Evolutionary conservation across 2,329 filamentous ascomycete genomes (phyloP).

Genomic region (Sordariomycetes sp.): DNA sequence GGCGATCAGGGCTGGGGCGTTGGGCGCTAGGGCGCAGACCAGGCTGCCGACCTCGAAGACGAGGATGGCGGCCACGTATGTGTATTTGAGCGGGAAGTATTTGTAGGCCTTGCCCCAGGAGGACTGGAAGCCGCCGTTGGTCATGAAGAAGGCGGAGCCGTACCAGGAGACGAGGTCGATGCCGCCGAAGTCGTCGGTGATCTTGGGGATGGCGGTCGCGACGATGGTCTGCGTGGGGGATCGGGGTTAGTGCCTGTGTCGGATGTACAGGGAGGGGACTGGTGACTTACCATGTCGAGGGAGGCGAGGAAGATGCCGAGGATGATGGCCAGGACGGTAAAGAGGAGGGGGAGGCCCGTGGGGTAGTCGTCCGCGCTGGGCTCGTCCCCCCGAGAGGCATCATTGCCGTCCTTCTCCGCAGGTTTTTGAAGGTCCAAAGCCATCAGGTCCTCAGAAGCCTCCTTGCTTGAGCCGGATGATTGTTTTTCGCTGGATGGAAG

Average conservation of each 20-base stretch:
- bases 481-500: too few relatives aligned
- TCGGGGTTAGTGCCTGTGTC: neutral
- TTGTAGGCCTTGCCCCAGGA: constrained; percentile 34
- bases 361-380: neutral
- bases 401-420: too few relatives aligned
- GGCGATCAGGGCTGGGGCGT: constrained; percentile 35
- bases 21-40: constrained; percentile 33
- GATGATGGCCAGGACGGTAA: constrained; percentile 34
- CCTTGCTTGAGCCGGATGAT: too few relatives aligned
- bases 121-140: constrained; percentile 31
- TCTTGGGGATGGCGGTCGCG: constrained; percentile 31
- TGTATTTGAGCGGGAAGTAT: constrained; percentile 34
- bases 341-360: constrained; percentile 13
- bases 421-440: too few relatives aligned
- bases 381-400: neutral
- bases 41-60: constrained; percentile 45
- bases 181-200: constrained; percentile 29
- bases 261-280: neutral
- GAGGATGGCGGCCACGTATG: constrained; percentile 34
- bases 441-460: too few relatives aligned
- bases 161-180: constrained; percentile 40
- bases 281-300: constrained; percentile 27
- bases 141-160: constrained; percentile 42
- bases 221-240: constrained; percentile 23
- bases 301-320: constrained; percentile 38